Conservation (phyloP, 495 filamentous ascomycete species). For the Xylaria intraflava region DNA sequence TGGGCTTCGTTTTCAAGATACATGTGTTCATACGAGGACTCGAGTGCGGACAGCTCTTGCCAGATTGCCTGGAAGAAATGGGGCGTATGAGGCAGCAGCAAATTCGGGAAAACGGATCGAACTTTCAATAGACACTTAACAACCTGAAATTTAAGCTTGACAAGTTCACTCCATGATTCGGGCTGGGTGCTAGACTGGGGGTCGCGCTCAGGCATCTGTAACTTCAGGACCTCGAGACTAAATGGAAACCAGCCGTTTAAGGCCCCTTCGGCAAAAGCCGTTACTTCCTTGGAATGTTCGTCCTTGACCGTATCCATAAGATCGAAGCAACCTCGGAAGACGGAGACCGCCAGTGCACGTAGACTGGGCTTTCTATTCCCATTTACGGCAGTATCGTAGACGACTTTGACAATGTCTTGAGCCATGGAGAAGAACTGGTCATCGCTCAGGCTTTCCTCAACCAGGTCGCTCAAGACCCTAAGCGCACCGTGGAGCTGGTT, state of each 20-base stretch:
- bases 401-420: slow-evolving; percentile 68
- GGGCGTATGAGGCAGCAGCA: slow-evolving; percentile 73
- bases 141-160: slow-evolving; percentile 81
- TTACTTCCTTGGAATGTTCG: slow-evolving; percentile 76
- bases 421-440: slow-evolving; percentile 90
- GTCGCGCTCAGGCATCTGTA: slow-evolving; percentile 53
- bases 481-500: slow-evolving; percentile 81
- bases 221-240: slow-evolving; percentile 65
- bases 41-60: slow-evolving; percentile 70
- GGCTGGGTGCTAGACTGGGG: slow-evolving; percentile 33
- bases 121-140: slow-evolving; percentile 93
- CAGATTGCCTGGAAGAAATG: slow-evolving; percentile 78
- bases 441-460: slow-evolving; percentile 87
- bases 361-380: slow-evolving; percentile 64
- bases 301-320: slow-evolving; percentile 94
- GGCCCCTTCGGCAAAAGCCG: slow-evolving; percentile 79
- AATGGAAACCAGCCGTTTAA: slow-evolving; percentile 81
- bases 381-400: slow-evolving; percentile 76
- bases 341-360: slow-evolving; percentile 74
- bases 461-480: slow-evolving; percentile 78
- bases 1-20: slow-evolving; percentile 82
- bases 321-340: slow-evolving; percentile 88
- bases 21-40: slow-evolving; percentile 64
- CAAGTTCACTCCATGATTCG: slow-evolving; percentile 63
- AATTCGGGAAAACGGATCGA: slow-evolving; percentile 68